Evolutionary conservation across 2,329 filamentous ascomycete species (phyloP), one percentile per base, ranked within the genome.

Genomic region (Exophiala sp.): DNA sequence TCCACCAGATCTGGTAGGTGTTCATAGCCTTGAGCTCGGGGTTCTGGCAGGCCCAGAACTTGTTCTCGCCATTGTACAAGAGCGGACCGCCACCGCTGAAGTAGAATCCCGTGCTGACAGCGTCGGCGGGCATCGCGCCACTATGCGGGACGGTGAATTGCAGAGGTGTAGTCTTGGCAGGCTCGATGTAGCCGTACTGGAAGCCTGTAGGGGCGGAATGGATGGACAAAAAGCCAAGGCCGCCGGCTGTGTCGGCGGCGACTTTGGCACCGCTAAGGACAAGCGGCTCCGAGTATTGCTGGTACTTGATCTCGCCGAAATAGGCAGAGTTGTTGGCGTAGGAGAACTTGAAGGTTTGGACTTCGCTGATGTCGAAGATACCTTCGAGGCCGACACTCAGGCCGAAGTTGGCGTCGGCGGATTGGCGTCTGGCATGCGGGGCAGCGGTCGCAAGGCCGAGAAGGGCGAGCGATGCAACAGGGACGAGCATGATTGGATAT

Each of bases 271-370:
- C 47, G 20, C 35, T 24, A 14, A 57, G 16, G 8, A 57, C 24
- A 38, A 57, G 29, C 34, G 54, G 50, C 24, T 53, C 54, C 44
- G 54, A 57, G 46, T 57, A 57, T 20, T 11, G 3, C 32, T 57
- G 44, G 41, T 57, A 57, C 45, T 50, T 50, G 54, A 57, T 53
- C 50, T 46, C 16, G 14, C 54, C 54, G 24, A 57, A 33, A 34
- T 57, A 57, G 14, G 50, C 50, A 5, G 49, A 53, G 44, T 40
- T 53, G 54, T 57, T 57, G 54, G 54, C 54, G 46, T 57, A 57
- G 14, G 33, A 49, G 32, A 57, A 24, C 1, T 39, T 46, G 40
- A 47, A 51, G 10, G 47, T 34, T 20, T 51, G 47, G 14, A 55
- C 6, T 24, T 51, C 43, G 34, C 29, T 35, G 34, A 47, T 43